Conservation (phyloP, 306 rosid genomes). For the Pyrus pyrifolia region DNA sequence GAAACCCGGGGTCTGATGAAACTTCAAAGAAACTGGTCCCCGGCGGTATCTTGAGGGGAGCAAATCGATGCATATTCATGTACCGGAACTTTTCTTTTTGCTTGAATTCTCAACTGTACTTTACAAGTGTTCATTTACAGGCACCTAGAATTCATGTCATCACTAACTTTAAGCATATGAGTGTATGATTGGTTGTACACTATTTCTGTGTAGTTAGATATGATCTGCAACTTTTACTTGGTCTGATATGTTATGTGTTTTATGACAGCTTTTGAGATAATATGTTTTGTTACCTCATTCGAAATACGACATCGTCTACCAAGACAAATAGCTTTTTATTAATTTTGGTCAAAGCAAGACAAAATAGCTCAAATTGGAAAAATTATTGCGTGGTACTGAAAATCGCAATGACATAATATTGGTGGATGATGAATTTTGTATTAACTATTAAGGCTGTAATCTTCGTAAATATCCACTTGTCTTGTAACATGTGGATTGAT, state of each 20-base stretch:
- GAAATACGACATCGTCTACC: background rate
- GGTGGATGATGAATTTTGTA: too few relatives aligned
- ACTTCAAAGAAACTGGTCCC: conserved; percentile 42
- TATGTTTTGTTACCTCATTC: background rate
- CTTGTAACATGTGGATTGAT: too few relatives aligned
- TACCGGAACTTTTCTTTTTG: conserved; percentile 28
- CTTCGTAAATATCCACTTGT: too few relatives aligned
- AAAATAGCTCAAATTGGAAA: background rate
- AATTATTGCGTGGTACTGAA: too few relatives aligned
- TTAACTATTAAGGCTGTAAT: too few relatives aligned
- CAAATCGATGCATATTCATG: conserved; percentile 54
- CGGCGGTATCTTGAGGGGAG: conserved; percentile 35
- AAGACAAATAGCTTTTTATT: too few relatives aligned
- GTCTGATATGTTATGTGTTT: background rate
- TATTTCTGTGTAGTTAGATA: background rate
- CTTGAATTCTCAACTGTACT: conserved; percentile 23
- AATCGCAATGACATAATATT: too few relatives aligned
- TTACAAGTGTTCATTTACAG: conserved; percentile 21
- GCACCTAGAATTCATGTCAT: conserved; percentile 30
- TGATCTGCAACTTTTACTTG: background rate
- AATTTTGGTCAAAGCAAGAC: too few relatives aligned
- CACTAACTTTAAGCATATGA: conserved; percentile 26
- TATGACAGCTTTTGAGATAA: background rate
- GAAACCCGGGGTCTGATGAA: conserved; percentile 41
- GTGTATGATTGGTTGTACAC: conserved; percentile 18